These are phyloP conservation scores for Lentinula novae-zelandiae DNA, from an alignment of 1,284 basidiomycete genomes.

Conservation along the genomic window DNA sequence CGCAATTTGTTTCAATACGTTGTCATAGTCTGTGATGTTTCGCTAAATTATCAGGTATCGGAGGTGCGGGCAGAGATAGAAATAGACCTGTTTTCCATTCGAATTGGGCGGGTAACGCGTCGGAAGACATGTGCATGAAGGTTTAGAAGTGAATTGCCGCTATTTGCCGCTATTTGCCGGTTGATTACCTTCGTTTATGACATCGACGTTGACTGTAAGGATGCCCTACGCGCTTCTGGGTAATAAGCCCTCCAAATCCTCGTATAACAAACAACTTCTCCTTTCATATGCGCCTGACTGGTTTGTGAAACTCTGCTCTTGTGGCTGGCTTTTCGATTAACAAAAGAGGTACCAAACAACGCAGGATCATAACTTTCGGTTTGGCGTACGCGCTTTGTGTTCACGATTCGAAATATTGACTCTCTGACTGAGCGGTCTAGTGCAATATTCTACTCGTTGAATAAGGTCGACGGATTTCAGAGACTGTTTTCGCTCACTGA, in stretches of 20 bases:
- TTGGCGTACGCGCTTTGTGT: constrained; percentile 54
- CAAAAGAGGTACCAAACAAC: not conserved
- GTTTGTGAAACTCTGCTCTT: constrained; percentile 34
- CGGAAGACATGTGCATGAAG: not conserved
- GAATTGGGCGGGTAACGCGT: constrained; percentile 25
- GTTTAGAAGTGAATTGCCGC: not conserved
- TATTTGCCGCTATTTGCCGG: not conserved
- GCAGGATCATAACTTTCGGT: constrained; percentile 64
- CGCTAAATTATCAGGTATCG: not conserved
- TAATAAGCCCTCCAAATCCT: constrained; percentile 20
- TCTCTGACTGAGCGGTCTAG: constrained; percentile 32
- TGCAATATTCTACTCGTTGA: constrained; percentile 63
- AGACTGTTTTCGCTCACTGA: constrained; percentile 83
- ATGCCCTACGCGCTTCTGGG: constrained; percentile 1
- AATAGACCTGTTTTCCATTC: constrained; percentile 45
- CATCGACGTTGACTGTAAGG: not conserved
- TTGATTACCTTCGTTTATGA: too few relatives aligned
- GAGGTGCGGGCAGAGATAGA: not conserved
- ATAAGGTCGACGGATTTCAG: constrained; percentile 76
- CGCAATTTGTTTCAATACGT: constrained; percentile 63
- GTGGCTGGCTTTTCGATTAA: constrained; percentile 3
- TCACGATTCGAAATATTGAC: not conserved
- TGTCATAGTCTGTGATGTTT: constrained; percentile 52
- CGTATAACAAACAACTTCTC: constrained; percentile 41
- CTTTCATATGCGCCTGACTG: constrained; percentile 71